Conservation (phyloP, 2,329 filamentous ascomycete species). For the Aspergillus novofumigatus region DNA sequence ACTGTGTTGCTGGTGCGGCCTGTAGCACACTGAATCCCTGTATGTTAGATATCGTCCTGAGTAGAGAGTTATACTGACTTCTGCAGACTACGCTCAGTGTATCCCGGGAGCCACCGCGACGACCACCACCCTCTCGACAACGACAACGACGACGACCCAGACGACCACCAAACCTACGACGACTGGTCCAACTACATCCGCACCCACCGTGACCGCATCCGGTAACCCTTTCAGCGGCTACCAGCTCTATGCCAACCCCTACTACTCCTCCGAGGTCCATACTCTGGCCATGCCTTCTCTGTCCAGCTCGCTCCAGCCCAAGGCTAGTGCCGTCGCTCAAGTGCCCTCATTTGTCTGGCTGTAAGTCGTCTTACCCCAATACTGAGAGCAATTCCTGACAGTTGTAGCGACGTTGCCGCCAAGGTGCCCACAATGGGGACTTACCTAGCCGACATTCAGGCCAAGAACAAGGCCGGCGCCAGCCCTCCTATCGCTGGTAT, state of each 20-base stretch:
- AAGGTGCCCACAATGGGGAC: constrained; percentile 49
- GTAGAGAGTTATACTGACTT: not conserved
- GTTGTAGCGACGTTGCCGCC: constrained; percentile 41
- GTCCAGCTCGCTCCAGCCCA: constrained; percentile 51
- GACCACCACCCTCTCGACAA: constrained; percentile 1
- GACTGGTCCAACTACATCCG: constrained; percentile 7
- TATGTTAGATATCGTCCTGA: not conserved
- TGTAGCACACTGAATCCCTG: constrained; percentile 4
- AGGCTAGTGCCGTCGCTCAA: constrained; percentile 46
- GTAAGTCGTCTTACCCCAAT: constrained; percentile 27
- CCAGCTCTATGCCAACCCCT: constrained; percentile 50
- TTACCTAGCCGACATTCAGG: constrained; percentile 46
- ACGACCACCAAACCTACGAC: constrained; percentile 7
- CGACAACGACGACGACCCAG: constrained; percentile 1
- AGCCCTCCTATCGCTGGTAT: constrained; percentile 45
- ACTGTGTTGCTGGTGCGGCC: not conserved
- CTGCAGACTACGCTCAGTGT: constrained; percentile 5
- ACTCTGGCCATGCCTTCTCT: constrained; percentile 60
- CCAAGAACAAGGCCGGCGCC: constrained; percentile 47
- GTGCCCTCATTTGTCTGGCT: constrained; percentile 52
- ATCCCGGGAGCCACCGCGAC: constrained; percentile 2
- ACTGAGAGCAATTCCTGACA: not conserved
- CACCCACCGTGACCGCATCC: constrained; percentile 20
- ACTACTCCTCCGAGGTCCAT: constrained; percentile 51
- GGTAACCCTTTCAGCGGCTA: constrained; percentile 53